Conservation (phyloP, 768 basidiomycete species). For the Lanmaoa pseudosensibilis region DNA sequence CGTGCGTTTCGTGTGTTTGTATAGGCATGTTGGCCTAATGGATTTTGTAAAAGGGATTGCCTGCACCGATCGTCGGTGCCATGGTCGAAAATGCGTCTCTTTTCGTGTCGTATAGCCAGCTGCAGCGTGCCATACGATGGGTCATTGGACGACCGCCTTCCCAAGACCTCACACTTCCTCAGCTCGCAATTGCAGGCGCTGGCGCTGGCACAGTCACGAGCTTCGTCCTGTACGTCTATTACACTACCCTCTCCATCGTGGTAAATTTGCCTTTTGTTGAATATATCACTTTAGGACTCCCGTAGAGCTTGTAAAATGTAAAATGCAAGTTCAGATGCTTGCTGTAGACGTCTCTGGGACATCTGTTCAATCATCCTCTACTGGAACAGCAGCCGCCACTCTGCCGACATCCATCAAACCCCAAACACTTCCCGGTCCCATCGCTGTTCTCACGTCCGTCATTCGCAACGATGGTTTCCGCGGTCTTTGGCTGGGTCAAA, state of each 20-base stretch:
- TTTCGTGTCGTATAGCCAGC: constrained; percentile 82
- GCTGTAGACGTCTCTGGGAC: constrained; percentile 27
- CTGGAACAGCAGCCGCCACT: constrained; percentile 17
- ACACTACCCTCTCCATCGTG: too few relatives aligned
- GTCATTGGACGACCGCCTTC: constrained; percentile 35
- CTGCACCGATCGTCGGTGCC: constrained; percentile 87
- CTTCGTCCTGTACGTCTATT: constrained; percentile 71
- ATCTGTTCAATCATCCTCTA: constrained; percentile 12
- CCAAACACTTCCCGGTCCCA: constrained; percentile 63
- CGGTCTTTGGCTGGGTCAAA: constrained; percentile 97
- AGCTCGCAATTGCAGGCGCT: constrained; percentile 77
- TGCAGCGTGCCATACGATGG: constrained; percentile 60
- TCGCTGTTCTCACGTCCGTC: constrained; percentile 62
- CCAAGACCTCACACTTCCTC: constrained; percentile 55
- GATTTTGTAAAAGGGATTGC: constrained; percentile 64
- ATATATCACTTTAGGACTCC: constrained; percentile 60
- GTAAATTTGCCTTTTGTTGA: background rate
- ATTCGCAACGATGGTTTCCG: constrained; percentile 67
- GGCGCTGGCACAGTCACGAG: constrained; percentile 87
- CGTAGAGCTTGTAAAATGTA: constrained; percentile 93
- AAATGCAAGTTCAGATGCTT: constrained; percentile 96
- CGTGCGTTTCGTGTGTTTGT: background rate
- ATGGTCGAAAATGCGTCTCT: constrained; percentile 90
- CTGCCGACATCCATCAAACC: constrained; percentile 13
- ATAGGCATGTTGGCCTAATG: background rate